These are phyloP conservation scores for Rubroshorea leprosula DNA, from an alignment of 345 rosid species.

Conservation along the genomic window DNA sequence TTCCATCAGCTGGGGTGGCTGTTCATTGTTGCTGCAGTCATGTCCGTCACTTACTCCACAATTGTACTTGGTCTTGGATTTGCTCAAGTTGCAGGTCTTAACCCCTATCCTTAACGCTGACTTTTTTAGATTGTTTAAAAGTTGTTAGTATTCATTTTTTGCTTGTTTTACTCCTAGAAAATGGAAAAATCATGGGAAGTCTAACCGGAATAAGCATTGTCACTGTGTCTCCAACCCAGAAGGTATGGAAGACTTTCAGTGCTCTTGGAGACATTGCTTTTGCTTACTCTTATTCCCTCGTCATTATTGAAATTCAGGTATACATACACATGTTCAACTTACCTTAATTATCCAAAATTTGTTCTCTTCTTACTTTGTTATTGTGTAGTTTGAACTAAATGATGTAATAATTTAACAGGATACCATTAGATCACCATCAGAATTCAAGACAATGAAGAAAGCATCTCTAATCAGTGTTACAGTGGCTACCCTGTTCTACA, in stretches of 20 bases:
- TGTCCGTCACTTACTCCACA: constrained; percentile 70
- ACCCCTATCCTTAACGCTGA: too few species aligned
- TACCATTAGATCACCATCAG: constrained; percentile 57
- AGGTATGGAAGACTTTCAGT: constrained; percentile 85
- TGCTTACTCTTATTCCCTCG: constrained; percentile 79
- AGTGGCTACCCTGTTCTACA: constrained; percentile 82
- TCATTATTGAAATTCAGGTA: constrained; percentile 88
- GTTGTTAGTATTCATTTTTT: neutral
- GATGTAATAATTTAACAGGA: constrained; percentile 32
- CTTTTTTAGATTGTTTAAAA: neutral
- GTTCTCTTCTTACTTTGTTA: too few species aligned
- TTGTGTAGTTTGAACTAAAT: neutral
- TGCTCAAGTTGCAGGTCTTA: constrained; percentile 34
- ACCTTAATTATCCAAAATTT: too few species aligned
- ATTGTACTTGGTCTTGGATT: constrained; percentile 82
- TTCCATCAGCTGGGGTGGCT: constrained; percentile 84
- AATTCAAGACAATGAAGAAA: constrained; percentile 73
- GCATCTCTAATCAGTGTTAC: constrained; percentile 60
- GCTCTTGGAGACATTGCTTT: constrained; percentile 93
- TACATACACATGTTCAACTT: too few species aligned
- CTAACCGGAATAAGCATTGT: constrained; percentile 67
- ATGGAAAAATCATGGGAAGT: constrained; percentile 53
- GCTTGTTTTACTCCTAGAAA: constrained; percentile 19
- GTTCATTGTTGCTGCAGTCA: constrained; percentile 66
- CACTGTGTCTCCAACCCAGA: constrained; percentile 46